phyloP scores from a whole-genome alignment of 2,329 filamentous ascomycete species.

The Talaromyces atroroseus region DNA sequence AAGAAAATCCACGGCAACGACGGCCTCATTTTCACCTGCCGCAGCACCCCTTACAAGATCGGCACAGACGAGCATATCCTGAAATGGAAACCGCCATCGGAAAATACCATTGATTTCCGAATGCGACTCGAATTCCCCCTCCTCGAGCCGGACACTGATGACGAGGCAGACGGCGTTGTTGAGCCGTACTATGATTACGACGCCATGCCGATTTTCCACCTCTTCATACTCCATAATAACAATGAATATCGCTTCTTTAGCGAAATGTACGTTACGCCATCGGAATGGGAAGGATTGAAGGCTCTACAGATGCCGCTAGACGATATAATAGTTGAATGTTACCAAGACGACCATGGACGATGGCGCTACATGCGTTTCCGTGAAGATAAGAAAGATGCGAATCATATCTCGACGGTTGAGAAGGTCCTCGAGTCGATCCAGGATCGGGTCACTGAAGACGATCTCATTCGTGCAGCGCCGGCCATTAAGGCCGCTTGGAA shows the following conservation, averaged over 20 bases:
- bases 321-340: slow-evolving; percentile 85
- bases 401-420: slow-evolving; percentile 76
- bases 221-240: slow-evolving; percentile 65
- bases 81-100: slow-evolving; percentile 94
- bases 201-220: slow-evolving; percentile 64
- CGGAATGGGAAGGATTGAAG: slow-evolving; percentile 83
- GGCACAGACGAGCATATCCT: slow-evolving; percentile 91
- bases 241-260: slow-evolving; percentile 61
- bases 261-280: slow-evolving; percentile 62
- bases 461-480: slow-evolving; percentile 65
- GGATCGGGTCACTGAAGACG: slow-evolving; percentile 75
- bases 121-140: slow-evolving; percentile 70
- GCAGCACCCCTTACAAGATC: slow-evolving; percentile 75
- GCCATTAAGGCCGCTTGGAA: slow-evolving; percentile 81
- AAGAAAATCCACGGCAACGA: slow-evolving; percentile 79
- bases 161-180: slow-evolving; percentile 61
- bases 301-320: slow-evolving; percentile 67
- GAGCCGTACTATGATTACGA: slow-evolving; percentile 72
- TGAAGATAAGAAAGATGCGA: slow-evolving; percentile 87
- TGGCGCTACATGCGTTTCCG: slow-evolving; percentile 89
- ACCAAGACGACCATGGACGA: slow-evolving; percentile 64
- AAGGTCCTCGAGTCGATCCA: slow-evolving; percentile 87
- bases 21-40: slow-evolving; percentile 95
- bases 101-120: slow-evolving; percentile 93
- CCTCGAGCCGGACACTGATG: slow-evolving; percentile 61